Percentiles rank a stretch among this genome's conserved stretches.
Evolutionary conservation across 805 yeast genomes (phyloP).

Genomic region (Monosporozyma yasuniensis): DNA sequence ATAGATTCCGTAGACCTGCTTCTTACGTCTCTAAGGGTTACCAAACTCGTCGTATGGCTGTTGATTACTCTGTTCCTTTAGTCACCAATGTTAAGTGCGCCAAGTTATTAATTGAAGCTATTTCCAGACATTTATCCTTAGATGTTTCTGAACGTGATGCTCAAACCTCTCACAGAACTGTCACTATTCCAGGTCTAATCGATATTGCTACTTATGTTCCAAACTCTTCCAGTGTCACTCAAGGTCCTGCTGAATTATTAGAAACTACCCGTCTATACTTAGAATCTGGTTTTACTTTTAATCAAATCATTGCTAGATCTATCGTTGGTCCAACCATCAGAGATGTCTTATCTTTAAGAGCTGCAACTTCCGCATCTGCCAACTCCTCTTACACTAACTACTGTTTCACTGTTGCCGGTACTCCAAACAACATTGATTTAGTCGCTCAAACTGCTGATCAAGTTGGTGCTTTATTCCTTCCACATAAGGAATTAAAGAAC

Average conservation of each 20-base stretch:
- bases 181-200: constrained; percentile 78
- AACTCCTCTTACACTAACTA: constrained; percentile 70
- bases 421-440: constrained; percentile 54
- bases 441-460: constrained; percentile 52
- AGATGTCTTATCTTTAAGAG: constrained; percentile 55
- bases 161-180: constrained; percentile 80
- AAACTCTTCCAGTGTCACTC: constrained; percentile 38
- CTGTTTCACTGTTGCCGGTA: constrained; percentile 76
- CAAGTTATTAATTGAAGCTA: constrained; percentile 89
- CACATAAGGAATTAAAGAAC: constrained; percentile 62
- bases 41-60: constrained; percentile 99
- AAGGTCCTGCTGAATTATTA: constrained; percentile 50
- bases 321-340: constrained; percentile 49
- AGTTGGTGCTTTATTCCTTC: constrained; percentile 75
- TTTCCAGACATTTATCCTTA: constrained; percentile 56
- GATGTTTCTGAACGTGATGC: constrained; percentile 73
- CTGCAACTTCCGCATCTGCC: constrained; percentile 45
- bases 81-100: constrained; percentile 98
- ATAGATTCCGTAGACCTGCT: constrained; percentile 98
- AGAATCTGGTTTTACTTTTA: constrained; percentile 82
- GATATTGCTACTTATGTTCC: constrained; percentile 77
- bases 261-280: constrained; percentile 61
- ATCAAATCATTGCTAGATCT: constrained; percentile 69
- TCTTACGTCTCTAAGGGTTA: constrained; percentile 96
- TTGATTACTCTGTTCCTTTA: constrained; percentile 94